A percentile compares a stretch with the other conserved stretches of the same genome.
phyloP scores from a whole-genome alignment of 768 basidiomycete species.

The Tulasnella sp. region DNA sequence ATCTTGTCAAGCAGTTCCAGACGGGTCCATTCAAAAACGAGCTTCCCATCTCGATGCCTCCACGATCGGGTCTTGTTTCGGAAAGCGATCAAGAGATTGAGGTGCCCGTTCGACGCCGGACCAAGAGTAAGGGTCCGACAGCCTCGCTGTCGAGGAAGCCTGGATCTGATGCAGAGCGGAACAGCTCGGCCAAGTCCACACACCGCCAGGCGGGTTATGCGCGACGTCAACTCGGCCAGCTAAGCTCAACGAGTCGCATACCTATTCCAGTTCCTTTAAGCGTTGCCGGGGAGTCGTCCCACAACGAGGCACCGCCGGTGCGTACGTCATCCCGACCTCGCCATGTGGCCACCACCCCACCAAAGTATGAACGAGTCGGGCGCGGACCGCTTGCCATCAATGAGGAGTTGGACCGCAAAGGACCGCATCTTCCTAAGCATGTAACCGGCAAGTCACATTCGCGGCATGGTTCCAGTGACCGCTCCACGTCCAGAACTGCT shows the following conservation, averaged over 20 bases:
- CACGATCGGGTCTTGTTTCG: slow-evolving; percentile 40
- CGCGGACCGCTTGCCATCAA: background rate
- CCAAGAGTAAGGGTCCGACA: slow-evolving; percentile 24
- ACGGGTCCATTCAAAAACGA: slow-evolving; percentile 27
- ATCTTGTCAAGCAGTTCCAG: slow-evolving; percentile 51
- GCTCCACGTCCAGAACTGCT: background rate
- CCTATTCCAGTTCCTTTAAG: background rate
- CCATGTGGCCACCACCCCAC: background rate
- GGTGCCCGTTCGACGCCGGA: slow-evolving; percentile 25
- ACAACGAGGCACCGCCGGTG: background rate
- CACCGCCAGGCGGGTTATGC: slow-evolving; percentile 32
- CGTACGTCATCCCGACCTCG: background rate
- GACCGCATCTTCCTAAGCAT: background rate
- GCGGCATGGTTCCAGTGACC: background rate
- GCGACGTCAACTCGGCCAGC: background rate
- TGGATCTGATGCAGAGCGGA: slow-evolving; percentile 78
- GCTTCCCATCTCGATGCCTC: background rate
- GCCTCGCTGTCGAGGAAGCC: slow-evolving; percentile 19
- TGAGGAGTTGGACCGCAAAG: background rate
- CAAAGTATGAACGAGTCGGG: background rate
- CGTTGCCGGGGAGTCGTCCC: background rate
- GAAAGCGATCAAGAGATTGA: slow-evolving; percentile 68
- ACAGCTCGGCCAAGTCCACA: slow-evolving; percentile 89
- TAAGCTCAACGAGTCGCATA: background rate
- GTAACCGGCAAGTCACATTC: background rate